Base-by-base conservation (phyloP, 108 stramenopile genomes). In the Nitzschia sp. region DNA sequence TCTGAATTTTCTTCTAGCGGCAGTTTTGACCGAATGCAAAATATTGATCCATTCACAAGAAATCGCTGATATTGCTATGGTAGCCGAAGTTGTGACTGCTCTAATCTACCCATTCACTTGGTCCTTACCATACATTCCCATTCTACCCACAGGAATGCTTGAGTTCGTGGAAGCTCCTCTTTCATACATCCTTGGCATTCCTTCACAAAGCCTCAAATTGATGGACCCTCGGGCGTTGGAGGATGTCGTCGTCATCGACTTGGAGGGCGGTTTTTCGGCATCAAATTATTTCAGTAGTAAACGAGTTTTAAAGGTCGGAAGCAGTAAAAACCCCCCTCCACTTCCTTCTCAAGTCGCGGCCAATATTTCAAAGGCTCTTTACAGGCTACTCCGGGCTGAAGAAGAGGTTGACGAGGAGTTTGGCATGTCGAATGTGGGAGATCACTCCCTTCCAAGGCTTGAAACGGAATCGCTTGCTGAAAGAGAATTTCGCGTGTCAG, bases 141-240 rank as follows among this genome's bases (percentile, higher is more conserved):
- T 94, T 19, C 79, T 94, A 11, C 93, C 93, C 0, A 54, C 79
- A 52, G 84, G 69, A 25, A 94, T 94, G 93, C 63, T 91, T 23
- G 90, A 91, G 55, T 83, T 94, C 63, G 78, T 91, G 36, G 93
- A 94, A 45, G 93, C 93, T 1, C 93, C 93, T 21, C 59, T 94
- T 4, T 85, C 88, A 19, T 94, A 88, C 63, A 78, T 94, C 41
- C 63, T 94, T 47, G 93, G 93, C 15, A 63, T 88, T 53, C 88
- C 93, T 25, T 69, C 88, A 3, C 79, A 72, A 26, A 88, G 73
- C 38, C 61, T 94, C 61, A 50, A 81, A 27, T 66, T 72, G 32
- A 69, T 91, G 21, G 88, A 91, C 52, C 86, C 81, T 26, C 63
- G 59, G 29, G 66, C 81, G 0, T 75, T 94, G 64, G 83, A 82